Base-by-base conservation (phyloP, 2,329 filamentous ascomycete species). In the Colletotrichum salicis region DNA sequence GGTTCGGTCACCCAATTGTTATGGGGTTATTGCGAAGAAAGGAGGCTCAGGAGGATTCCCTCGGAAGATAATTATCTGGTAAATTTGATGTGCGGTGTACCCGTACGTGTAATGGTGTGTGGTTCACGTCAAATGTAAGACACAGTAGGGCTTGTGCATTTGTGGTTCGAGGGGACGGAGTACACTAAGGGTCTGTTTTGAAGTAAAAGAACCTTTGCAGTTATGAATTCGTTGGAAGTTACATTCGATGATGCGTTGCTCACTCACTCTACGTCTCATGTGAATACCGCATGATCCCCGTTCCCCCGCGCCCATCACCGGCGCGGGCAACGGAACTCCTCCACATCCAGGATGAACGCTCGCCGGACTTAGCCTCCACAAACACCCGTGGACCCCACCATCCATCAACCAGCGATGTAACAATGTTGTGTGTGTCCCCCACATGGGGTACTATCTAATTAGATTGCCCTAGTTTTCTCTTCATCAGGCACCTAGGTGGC, bases 331-430 rank as follows among this genome's bases (percentile, higher is more conserved):
- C 66, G 62, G 33, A 59, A 37, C 13, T 11, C 68, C 64, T 68
- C 69, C 69, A 68, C 58, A 48, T 62, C 41, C 7, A 56, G 27
- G 19, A 55, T 22, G 19, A 27, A 27, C 22, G 15, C 19, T 35
- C 10, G 51, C 52, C 64, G 31, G 58, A 54, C 27, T 54, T 58
- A 33, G 22, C 58, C 52, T 71, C 64, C 67, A 67, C 67, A 59
- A 48, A 56, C 65, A 63, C 48, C 64, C 60, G 60, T 37, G 29
- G 19, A 54, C 54, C 60, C 69, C 64, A 52, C 58, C 41, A 22
- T 45, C 41, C 58, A 51, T 24, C 41, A 56, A 52, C 13, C 57
- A 19, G 35, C 37, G 52, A 62, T 63, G 64, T 58, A 33, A 58
- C 64, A 54, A 48, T 31, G 19, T 22, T 27, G 19, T 48, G 41